These are phyloP conservation scores for Chlorella sp. DNA, from an alignment of 139 green algal species.

Conservation along the genomic window DNA sequence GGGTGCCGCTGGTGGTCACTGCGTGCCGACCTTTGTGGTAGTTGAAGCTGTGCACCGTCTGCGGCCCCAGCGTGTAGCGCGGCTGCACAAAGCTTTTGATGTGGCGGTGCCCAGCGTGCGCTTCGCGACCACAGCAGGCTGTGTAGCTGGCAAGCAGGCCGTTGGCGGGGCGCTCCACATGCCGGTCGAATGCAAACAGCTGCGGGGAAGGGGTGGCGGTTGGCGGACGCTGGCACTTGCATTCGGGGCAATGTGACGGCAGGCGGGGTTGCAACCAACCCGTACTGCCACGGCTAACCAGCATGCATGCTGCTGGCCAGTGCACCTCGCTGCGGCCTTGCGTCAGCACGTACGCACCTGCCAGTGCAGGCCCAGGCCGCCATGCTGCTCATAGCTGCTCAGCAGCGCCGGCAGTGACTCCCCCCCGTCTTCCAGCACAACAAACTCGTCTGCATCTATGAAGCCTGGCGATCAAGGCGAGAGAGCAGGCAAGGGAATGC, in stretches of 20 bases:
- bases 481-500: background rate
- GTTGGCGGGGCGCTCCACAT: background rate
- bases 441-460: constrained; percentile 26
- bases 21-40: background rate
- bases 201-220: too few relatives aligned
- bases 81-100: constrained; percentile 25
- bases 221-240: too few relatives aligned
- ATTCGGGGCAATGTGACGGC: too few relatives aligned
- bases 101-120: background rate
- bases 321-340: too few relatives aligned
- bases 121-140: background rate
- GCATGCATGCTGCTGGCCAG: too few relatives aligned
- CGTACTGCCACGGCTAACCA: too few relatives aligned
- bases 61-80: background rate
- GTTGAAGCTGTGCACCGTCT: constrained; percentile 18
- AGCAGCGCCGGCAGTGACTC: constrained; percentile 19
- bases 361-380: constrained; percentile 23
- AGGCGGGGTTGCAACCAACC: too few relatives aligned
- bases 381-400: background rate
- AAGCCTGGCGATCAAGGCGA: background rate
- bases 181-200: background rate
- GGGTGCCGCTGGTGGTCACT: background rate
- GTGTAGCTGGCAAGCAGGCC: constrained; percentile 31
- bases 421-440: background rate
- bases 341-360: background rate